Conservation (phyloP, 225 moss, liverwort and hornwort species). For the Antitrichia curtipendula region DNA sequence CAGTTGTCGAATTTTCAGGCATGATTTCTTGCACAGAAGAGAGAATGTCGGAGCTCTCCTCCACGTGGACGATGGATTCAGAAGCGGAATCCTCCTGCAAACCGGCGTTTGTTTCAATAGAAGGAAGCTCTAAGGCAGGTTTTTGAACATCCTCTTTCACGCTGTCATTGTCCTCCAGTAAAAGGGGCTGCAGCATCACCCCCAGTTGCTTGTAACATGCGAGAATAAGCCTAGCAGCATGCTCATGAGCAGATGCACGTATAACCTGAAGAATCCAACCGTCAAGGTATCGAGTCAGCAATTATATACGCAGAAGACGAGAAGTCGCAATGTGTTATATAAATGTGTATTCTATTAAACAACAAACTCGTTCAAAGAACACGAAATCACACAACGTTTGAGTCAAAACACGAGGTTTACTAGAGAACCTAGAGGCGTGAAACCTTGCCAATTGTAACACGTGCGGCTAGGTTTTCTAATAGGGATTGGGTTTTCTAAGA, state of each 20-base stretch:
- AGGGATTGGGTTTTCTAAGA: not conserved
- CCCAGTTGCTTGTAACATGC: constrained; percentile 85
- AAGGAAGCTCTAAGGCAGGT: constrained; percentile 59
- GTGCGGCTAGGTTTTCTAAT: not conserved
- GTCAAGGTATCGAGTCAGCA: not conserved
- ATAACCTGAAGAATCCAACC: constrained; percentile 39
- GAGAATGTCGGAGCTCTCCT: not conserved
- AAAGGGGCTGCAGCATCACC: constrained; percentile 60
- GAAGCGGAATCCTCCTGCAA: constrained; percentile 11
- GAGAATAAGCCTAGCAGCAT: constrained; percentile 85
- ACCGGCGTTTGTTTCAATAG: not conserved
- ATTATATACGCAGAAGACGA: not conserved
- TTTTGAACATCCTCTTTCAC: constrained; percentile 17
- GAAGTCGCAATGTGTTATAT: not conserved
- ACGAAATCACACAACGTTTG: not conserved
- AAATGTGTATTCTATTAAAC: not conserved
- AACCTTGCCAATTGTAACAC: not conserved
- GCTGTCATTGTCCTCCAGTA: constrained; percentile 37
- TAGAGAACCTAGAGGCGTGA: not conserved
- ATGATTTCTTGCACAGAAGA: not conserved
- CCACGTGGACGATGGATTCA: not conserved
- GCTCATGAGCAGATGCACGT: constrained; percentile 92
- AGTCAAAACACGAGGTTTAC: not conserved
- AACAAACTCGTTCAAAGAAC: not conserved
- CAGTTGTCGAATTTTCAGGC: not conserved